These are phyloP conservation scores for Ilex paraguariensis DNA, from an alignment of 305 asterid species.

Conservation along the genomic window DNA sequence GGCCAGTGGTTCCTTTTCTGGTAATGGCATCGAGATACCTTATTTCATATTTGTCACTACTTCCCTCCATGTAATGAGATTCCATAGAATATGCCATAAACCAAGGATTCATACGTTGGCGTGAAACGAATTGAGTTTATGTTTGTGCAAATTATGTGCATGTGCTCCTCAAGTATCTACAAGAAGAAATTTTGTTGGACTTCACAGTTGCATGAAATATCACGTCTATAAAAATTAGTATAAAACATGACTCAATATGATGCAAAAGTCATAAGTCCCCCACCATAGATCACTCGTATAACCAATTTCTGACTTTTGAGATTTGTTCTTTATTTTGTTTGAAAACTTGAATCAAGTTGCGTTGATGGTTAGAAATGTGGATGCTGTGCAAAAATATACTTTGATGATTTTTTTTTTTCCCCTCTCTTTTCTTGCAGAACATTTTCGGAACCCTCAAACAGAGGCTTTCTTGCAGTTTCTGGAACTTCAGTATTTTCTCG, in stretches of 20 bases:
- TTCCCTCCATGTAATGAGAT: neutral
- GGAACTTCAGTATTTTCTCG: slow-evolving; percentile 65
- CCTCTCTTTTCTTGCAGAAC: slow-evolving; percentile 35
- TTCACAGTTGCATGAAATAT: too few relatives aligned
- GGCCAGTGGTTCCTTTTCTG: slow-evolving; percentile 32
- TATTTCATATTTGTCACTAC: neutral
- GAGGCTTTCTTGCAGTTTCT: slow-evolving; percentile 67
- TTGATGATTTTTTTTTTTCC: neutral
- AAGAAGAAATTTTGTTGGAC: too few relatives aligned
- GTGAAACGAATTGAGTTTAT: neutral
- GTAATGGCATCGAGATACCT: slow-evolving; percentile 33
- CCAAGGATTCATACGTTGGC: neutral
- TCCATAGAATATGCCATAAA: neutral
- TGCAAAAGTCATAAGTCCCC: neutral
- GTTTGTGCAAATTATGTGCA: too few relatives aligned
- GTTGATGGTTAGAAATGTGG: too few relatives aligned
- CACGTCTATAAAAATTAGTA: too few relatives aligned
- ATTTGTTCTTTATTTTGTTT: neutral
- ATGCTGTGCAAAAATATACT: too few relatives aligned
- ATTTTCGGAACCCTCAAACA: slow-evolving; percentile 81
- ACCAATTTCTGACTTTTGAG: neutral
- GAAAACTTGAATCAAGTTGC: neutral
- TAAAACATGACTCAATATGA: too few relatives aligned
- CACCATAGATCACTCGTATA: neutral
- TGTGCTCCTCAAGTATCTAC: too few relatives aligned